phyloP scores from a whole-genome alignment of 768 basidiomycete genomes.

The Punctularia strigosozonata region DNA sequence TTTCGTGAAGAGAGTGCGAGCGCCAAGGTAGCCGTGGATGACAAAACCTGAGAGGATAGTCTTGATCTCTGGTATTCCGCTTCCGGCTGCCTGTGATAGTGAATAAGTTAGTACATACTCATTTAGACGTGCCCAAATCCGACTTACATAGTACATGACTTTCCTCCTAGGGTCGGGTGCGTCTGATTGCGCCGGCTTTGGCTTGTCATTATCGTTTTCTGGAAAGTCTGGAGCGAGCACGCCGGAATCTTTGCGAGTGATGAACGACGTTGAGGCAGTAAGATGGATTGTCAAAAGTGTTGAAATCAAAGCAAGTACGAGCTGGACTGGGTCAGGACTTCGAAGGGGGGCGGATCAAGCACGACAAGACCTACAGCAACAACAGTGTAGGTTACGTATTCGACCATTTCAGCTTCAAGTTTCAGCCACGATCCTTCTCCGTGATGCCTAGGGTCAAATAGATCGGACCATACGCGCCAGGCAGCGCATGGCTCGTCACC shows the following conservation, averaged over 20 bases:
- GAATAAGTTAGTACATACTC: slow-evolving; percentile 1
- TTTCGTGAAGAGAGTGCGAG: slow-evolving; percentile 82
- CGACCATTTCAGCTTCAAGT: slow-evolving; percentile 33
- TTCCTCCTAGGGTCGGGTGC: slow-evolving; percentile 37
- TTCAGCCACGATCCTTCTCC: slow-evolving; percentile 14
- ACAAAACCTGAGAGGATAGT: slow-evolving; percentile 93
- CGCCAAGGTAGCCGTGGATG: slow-evolving; percentile 94
- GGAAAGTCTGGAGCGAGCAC: slow-evolving; percentile 39
- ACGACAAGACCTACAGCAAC: slow-evolving; percentile 55
- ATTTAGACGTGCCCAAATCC: no score
- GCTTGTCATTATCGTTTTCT: slow-evolving; percentile 10
- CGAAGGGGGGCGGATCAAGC: neutral
- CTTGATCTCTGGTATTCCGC: slow-evolving; percentile 96
- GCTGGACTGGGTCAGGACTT: slow-evolving; percentile 25
- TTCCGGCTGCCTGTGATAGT: slow-evolving; percentile 95
- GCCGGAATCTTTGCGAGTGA: slow-evolving; percentile 84
- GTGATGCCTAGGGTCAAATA: slow-evolving; percentile 26
- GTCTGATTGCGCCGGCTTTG: slow-evolving; percentile 11
- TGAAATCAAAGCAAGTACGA: slow-evolving; percentile 60
- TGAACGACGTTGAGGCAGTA: slow-evolving; percentile 81
- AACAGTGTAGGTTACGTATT: slow-evolving; percentile 57
- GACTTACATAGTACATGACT: slow-evolving; percentile 76
- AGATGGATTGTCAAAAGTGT: slow-evolving; percentile 76
- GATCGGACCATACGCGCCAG: slow-evolving; percentile 71
- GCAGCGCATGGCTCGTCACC: slow-evolving; percentile 34